phyloP scores from a whole-genome alignment of 371 early-diverging fungal genomes.

The Phascolomyces articulosus region DNA sequence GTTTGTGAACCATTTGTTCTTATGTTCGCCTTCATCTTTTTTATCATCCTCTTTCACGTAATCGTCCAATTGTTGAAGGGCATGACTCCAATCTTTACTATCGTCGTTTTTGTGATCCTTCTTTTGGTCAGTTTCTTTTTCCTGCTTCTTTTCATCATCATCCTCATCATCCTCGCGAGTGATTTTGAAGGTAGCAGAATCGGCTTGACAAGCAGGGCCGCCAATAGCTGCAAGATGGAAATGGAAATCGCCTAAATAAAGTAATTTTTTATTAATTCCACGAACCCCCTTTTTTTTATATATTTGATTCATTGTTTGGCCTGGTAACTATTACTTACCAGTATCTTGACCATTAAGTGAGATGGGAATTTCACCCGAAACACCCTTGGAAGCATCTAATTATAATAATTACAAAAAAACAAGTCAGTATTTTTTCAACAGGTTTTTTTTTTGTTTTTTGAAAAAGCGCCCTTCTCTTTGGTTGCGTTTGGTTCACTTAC shows the following conservation, averaged over 20 bases:
- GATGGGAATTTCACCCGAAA: constrained; percentile 34
- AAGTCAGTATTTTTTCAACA: not conserved
- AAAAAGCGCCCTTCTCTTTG: no score
- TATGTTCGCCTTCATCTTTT: not conserved
- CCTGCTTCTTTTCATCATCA: constrained; percentile 28
- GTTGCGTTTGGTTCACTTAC: constrained; percentile 24
- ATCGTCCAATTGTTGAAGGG: not conserved
- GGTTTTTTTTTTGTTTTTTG: not conserved
- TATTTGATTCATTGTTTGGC: not conserved
- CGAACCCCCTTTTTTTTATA: not conserved
- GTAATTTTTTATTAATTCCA: no score
- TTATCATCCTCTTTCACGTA: not conserved
- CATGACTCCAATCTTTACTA: not conserved
- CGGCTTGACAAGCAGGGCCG: not conserved
- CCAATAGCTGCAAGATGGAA: constrained; percentile 27
- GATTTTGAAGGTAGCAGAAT: constrained; percentile 6
- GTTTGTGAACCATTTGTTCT: constrained; percentile 30
- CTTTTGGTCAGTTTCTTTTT: no score
- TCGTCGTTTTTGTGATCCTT: constrained; percentile 39
- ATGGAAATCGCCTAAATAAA: constrained; percentile 31
- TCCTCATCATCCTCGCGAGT: constrained; percentile 17
- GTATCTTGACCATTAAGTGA: constrained; percentile 23
- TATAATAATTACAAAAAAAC: constrained; percentile 1
- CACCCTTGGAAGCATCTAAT: constrained; percentile 33
- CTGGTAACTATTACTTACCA: constrained; percentile 15